Percentiles rank a stretch among this genome's conserved stretches.
phyloP scores from a whole-genome alignment of 1,284 basidiomycete genomes.

The Pterulicium gracile region DNA sequence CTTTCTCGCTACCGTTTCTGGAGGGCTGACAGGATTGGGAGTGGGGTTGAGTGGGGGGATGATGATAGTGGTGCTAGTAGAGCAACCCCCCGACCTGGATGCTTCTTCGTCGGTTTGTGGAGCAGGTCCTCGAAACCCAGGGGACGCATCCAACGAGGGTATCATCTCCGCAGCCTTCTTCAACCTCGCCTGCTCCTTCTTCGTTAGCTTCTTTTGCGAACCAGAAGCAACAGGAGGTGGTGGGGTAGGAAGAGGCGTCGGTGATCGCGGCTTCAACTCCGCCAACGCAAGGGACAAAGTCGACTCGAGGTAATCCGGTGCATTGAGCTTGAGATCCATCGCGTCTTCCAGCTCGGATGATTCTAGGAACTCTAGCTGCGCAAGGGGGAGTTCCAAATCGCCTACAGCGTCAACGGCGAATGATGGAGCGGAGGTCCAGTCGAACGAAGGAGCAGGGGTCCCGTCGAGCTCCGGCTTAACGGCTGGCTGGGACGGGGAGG shows the following conservation, averaged over 20 bases:
- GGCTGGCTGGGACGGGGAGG: neutral
- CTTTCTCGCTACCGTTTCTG: slow-evolving; percentile 7
- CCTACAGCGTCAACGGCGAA: slow-evolving; percentile 30
- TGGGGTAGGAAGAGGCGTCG: slow-evolving; percentile 26
- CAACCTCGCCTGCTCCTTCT: slow-evolving; percentile 19
- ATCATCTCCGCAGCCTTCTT: too few relatives aligned
- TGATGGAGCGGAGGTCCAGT: neutral
- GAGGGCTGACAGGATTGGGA: slow-evolving; percentile 7
- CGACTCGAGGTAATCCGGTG: slow-evolving; percentile 46
- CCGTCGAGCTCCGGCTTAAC: neutral
- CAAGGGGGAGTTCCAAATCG: slow-evolving; percentile 61
- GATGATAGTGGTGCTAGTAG: slow-evolving; percentile 33
- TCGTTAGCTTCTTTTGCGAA: slow-evolving; percentile 8
- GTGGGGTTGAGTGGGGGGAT: slow-evolving; percentile 12
- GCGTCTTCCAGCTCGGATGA: slow-evolving; percentile 39
- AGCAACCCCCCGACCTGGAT: slow-evolving; percentile 27
- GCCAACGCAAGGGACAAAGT: slow-evolving; percentile 62
- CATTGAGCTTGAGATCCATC: slow-evolving; percentile 39
- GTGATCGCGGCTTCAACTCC: slow-evolving; percentile 44
- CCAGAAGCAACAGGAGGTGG: slow-evolving; percentile 23
- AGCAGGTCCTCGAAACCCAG: slow-evolving; percentile 37
- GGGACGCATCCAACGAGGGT: slow-evolving; percentile 16
- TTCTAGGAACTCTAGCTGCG: slow-evolving; percentile 42
- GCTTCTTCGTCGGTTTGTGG: too few relatives aligned
- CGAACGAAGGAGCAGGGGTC: slow-evolving; percentile 1